A percentile compares a stretch with the other conserved stretches of the same genome.
Conservation (phyloP, 805 yeast species). For the Sporopachydermia lactativora region DNA sequence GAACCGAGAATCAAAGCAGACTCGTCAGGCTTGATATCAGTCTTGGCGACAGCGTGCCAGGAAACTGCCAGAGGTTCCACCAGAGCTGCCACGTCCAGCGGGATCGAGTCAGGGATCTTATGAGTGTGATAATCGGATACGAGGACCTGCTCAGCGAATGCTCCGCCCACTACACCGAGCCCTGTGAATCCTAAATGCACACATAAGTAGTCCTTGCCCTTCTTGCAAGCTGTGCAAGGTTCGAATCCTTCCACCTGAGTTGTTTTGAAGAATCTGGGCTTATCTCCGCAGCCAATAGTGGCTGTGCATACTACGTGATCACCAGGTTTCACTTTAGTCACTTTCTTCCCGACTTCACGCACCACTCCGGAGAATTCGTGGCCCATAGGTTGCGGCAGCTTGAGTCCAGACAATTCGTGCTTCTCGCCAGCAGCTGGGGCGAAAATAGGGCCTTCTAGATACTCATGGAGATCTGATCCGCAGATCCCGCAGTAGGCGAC, state of each 20-base stretch:
- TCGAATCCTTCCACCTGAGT: conserved; percentile 15
- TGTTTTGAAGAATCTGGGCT: conserved; percentile 24
- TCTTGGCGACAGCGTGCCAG: conserved; percentile 39
- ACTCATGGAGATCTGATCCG: conserved; percentile 50
- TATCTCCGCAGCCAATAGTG: conserved; percentile 41
- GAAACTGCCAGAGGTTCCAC: conserved; percentile 46
- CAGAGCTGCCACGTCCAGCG: conserved; percentile 34
- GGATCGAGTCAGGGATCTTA: conserved; percentile 27
- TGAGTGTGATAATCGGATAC: conserved; percentile 25
- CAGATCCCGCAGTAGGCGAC: conserved; percentile 48
- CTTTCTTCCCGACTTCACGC: conserved; percentile 30
- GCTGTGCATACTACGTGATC: conserved; percentile 54
- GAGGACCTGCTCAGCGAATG: conserved; percentile 35
- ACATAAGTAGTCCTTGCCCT: conserved; percentile 40
- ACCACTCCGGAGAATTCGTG: conserved; percentile 40
- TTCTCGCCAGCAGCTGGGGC: conserved; percentile 21
- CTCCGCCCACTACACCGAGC: conserved; percentile 43
- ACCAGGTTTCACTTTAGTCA: conserved; percentile 30
- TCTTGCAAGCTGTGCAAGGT: conserved; percentile 34
- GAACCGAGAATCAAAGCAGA: conserved; percentile 37
- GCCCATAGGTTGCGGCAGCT: conserved; percentile 35
- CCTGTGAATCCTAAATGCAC: conserved; percentile 35
- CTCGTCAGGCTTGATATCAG: conserved; percentile 27
- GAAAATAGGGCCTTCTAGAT: conserved; percentile 42
- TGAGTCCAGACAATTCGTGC: conserved; percentile 26